Conservation (phyloP, 495 filamentous ascomycete genomes). For the Neurospora terricola region DNA sequence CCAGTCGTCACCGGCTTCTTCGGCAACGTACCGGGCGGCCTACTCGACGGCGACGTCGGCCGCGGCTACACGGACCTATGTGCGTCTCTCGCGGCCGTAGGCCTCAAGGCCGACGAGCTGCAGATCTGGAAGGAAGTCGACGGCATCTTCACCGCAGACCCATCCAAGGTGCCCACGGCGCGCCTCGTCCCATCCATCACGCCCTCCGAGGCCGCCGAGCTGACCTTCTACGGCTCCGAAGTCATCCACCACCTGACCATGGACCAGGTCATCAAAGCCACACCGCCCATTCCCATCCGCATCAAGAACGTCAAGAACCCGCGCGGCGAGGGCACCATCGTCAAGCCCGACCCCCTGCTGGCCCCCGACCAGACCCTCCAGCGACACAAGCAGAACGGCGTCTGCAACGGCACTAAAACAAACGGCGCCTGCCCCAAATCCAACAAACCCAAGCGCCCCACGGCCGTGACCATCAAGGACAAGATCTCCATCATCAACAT, state of each 20-base stretch:
- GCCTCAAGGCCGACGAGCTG: conserved; percentile 63
- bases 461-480: conserved; percentile 92
- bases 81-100: conserved; percentile 73
- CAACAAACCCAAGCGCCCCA: conserved; percentile 48
- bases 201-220: conserved; percentile 77
- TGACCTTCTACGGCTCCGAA: conserved; percentile 89
- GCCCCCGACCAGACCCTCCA: conserved; percentile 36
- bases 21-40: conserved; percentile 69
- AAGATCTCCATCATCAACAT: conserved; percentile 90
- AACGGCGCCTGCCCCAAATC: conserved; percentile 25
- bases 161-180: conserved; percentile 78
- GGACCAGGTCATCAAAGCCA: conserved; percentile 91
- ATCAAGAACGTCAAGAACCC: conserved; percentile 99
- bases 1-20: conserved; percentile 84
- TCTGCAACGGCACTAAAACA: background rate
- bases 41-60: conserved; percentile 67
- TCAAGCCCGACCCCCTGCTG: conserved; percentile 50
- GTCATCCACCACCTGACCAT: conserved; percentile 98
- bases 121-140: conserved; percentile 94
- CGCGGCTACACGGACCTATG: conserved; percentile 88
- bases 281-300: conserved; percentile 75
- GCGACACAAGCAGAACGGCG: conserved; percentile 11
- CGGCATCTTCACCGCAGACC: conserved; percentile 84
- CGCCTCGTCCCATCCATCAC: conserved; percentile 67
- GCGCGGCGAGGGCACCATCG: conserved; percentile 73